A percentile compares a stretch with the other conserved stretches of the same genome.
These are phyloP conservation scores for Xylaria sp. DNA, from an alignment of 2,329 filamentous ascomycete genomes.

Conservation along the genomic window DNA sequence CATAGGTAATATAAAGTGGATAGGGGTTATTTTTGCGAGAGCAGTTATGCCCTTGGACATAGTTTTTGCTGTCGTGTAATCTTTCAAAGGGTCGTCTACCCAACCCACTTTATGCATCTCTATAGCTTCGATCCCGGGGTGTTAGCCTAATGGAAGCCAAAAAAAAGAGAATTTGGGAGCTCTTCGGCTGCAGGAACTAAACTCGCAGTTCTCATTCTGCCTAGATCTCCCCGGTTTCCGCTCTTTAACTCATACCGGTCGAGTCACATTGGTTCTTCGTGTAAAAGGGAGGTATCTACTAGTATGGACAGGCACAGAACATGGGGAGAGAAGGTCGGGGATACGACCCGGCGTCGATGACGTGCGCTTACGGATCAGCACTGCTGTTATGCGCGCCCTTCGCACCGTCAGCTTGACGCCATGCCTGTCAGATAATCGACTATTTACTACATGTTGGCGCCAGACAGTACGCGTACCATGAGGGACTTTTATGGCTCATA, in stretches of 20 bases:
- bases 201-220: background rate
- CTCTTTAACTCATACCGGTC: background rate
- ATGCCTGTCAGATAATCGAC: conserved; percentile 26
- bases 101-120: background rate
- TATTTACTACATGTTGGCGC: conserved; percentile 4
- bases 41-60: background rate
- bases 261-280: conserved; percentile 5
- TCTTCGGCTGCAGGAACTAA: background rate
- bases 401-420: conserved; percentile 10
- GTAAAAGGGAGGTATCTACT: background rate
- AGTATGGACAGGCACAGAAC: background rate
- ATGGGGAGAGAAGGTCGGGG: background rate
- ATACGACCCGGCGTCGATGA: background rate
- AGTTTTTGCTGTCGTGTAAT: background rate
- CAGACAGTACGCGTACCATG: background rate
- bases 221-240: background rate
- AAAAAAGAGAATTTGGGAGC: background rate
- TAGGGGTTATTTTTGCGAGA: too few relatives aligned
- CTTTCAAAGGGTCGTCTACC: background rate
- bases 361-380: background rate
- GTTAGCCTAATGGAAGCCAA: background rate
- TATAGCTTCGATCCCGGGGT: background rate
- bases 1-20: background rate
- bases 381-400: conserved; percentile 12
- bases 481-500: background rate